phyloP scores from a whole-genome alignment of 176 grass and related monocot species.

The Puccinellia tenuiflora region DNA sequence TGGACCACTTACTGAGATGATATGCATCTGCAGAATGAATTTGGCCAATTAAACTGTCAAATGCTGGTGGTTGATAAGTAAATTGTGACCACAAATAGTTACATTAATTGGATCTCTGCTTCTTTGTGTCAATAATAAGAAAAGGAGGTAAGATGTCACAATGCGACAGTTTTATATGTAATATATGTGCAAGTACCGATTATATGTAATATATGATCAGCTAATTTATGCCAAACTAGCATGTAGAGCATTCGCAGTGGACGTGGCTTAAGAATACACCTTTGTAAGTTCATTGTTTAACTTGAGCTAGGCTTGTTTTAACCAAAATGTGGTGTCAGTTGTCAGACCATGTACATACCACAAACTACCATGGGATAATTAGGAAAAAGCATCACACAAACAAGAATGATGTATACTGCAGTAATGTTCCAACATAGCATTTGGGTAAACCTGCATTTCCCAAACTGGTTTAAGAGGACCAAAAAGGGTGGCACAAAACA shows the following conservation, averaged over 20 bases:
- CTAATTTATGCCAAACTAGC: background rate
- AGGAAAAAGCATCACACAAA: background rate
- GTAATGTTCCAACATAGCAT: background rate
- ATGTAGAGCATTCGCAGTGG: background rate
- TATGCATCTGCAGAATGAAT: conserved; percentile 60
- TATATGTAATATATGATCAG: too few species aligned
- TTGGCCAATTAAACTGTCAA: background rate
- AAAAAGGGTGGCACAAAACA: background rate
- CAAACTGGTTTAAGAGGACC: background rate
- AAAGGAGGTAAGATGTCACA: background rate
- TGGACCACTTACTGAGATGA: conserved; percentile 77
- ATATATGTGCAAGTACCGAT: background rate
- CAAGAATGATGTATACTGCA: background rate
- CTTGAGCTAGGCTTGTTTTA: background rate
- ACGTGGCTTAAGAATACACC: background rate
- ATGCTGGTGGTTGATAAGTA: background rate
- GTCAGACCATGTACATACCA: background rate
- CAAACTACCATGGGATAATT: background rate
- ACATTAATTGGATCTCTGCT: background rate
- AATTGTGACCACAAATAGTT: background rate
- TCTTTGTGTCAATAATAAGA: too few species aligned
- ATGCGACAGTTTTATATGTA: background rate
- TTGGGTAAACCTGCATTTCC: background rate
- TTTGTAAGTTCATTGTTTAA: background rate
- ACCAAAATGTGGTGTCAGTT: background rate